Evolutionary conservation across 2,329 filamentous ascomycete genomes (phyloP).

Genomic region (Cladosporium cucumerinum): DNA sequence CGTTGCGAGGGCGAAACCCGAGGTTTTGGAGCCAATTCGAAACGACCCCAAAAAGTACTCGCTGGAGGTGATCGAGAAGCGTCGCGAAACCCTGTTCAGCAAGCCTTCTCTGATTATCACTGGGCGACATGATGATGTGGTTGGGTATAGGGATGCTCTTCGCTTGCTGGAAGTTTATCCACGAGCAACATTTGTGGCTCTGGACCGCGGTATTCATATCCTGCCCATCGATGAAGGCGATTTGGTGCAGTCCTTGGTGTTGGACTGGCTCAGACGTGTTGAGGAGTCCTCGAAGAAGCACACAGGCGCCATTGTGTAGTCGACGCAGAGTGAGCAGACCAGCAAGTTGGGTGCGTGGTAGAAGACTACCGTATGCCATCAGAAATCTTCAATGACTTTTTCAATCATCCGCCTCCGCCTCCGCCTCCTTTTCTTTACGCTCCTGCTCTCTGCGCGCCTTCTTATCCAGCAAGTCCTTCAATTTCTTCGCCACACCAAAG

Average conservation of each 20-base stretch:
- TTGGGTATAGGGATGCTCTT: constrained; percentile 19
- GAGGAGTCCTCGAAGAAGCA: constrained; percentile 9
- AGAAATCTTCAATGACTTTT: background rate
- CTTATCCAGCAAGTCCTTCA: constrained; percentile 75
- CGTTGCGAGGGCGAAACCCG: constrained; percentile 1
- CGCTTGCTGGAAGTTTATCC: constrained; percentile 14
- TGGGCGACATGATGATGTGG: constrained; percentile 17
- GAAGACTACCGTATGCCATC: background rate
- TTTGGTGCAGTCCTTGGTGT: constrained; percentile 15
- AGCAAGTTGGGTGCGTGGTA: background rate
- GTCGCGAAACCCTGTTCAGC: constrained; percentile 10
- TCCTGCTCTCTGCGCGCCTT: constrained; percentile 44
- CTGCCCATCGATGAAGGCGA: constrained; percentile 17
- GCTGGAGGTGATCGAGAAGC: constrained; percentile 6
- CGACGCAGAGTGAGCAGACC: background rate
- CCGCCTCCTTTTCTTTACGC: constrained; percentile 11
- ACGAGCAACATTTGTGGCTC: constrained; percentile 16
- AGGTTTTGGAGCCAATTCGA: constrained; percentile 1
- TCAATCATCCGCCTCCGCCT: constrained; percentile 2
- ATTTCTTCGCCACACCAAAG: constrained; percentile 80
- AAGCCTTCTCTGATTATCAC: constrained; percentile 18
- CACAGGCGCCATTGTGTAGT: background rate
- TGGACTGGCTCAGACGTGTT: constrained; percentile 17
- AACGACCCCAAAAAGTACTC: background rate
- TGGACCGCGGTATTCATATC: constrained; percentile 17